These are phyloP conservation scores for Candida boleticola DNA, from an alignment of 805 yeast species.

Conservation along the genomic window DNA sequence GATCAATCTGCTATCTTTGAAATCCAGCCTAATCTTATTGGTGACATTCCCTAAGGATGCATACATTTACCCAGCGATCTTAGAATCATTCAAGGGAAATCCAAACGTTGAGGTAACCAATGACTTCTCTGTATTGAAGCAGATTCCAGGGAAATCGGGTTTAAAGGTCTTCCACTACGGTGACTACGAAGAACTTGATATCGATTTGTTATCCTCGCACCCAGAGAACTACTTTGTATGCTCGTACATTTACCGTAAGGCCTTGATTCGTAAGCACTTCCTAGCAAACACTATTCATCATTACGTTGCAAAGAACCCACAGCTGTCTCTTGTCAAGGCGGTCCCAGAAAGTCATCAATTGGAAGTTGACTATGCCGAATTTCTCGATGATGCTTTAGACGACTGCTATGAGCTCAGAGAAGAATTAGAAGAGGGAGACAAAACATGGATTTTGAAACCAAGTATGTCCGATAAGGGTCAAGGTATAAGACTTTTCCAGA, in stretches of 20 bases:
- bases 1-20: not conserved
- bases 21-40: constrained; percentile 18
- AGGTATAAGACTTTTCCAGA: constrained; percentile 81
- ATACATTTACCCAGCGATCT: constrained; percentile 44
- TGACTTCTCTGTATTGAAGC: constrained; percentile 17
- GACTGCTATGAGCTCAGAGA: constrained; percentile 87
- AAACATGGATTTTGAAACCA: constrained; percentile 89
- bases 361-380: constrained; percentile 94
- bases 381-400: constrained; percentile 88
- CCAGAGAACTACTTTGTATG: constrained; percentile 59
- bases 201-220: constrained; percentile 55
- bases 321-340: constrained; percentile 54
- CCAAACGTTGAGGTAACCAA: constrained; percentile 25
- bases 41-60: constrained; percentile 36
- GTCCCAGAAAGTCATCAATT: constrained; percentile 75
- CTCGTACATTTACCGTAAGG: constrained; percentile 86
- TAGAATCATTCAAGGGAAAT: constrained; percentile 29
- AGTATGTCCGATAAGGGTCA: constrained; percentile 97
- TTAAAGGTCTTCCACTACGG: constrained; percentile 68
- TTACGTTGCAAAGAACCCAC: constrained; percentile 72
- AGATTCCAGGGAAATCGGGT: constrained; percentile 12
- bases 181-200: constrained; percentile 85
- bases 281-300: constrained; percentile 80
- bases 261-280: constrained; percentile 86
- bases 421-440: constrained; percentile 60